phyloP scores from a whole-genome alignment of 495 filamentous ascomycete species.

The Neurospora intermedia region DNA sequence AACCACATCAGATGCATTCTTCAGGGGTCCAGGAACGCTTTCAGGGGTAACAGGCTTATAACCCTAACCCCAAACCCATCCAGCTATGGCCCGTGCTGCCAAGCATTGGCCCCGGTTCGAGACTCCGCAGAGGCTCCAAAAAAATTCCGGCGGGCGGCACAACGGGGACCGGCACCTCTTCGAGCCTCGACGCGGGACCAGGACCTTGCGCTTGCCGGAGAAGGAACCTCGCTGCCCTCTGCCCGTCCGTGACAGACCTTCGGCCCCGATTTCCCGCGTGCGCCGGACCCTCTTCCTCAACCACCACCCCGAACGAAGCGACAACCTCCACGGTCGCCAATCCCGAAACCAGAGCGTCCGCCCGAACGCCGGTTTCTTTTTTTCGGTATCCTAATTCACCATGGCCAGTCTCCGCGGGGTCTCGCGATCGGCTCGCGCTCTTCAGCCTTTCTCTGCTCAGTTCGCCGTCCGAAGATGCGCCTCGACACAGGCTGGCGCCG shows the following conservation, averaged over 20 bases:
- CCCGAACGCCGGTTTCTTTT: neutral
- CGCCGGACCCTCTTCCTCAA: neutral
- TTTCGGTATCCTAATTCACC: neutral
- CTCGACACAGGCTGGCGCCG: constrained; percentile 21
- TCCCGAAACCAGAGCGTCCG: neutral
- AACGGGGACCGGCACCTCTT: neutral
- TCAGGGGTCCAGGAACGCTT: neutral
- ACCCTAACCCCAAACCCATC: neutral
- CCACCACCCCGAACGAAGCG: neutral
- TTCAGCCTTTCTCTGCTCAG: constrained; percentile 14
- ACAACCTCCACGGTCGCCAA: neutral
- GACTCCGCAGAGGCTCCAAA: neutral
- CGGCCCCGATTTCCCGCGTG: neutral
- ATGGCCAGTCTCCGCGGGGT: constrained; percentile 27
- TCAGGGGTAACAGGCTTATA: neutral
- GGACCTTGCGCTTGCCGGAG: neutral
- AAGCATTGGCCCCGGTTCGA: neutral
- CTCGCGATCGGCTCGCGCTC: constrained; percentile 17
- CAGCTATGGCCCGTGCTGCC: neutral
- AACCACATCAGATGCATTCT: neutral
- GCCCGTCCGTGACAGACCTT: neutral
- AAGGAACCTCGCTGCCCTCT: neutral
- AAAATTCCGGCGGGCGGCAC: neutral
- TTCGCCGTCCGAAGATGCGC: constrained; percentile 23
- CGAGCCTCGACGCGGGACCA: neutral